Evolutionary conservation across 441 rosid genomes (phyloP), one percentile per base, ranked within the genome.

Genomic region (Erodium chrysanthum): DNA sequence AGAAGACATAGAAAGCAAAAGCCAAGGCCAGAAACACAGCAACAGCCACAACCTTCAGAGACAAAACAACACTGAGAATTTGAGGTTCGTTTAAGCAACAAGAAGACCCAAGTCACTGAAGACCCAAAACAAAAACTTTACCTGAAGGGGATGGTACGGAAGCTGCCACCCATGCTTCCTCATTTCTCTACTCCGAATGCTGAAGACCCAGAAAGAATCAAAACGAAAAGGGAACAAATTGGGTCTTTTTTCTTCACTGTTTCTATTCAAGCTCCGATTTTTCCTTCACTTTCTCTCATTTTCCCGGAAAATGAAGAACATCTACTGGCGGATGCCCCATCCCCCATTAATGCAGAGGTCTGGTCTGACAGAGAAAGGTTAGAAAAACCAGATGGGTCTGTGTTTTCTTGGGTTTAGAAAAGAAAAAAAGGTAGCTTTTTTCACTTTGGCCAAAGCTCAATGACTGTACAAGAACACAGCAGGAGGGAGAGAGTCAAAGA

Each of bases 141-240:
- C 59, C 59, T 52, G 59, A 52, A 52, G 97, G 14, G 99, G 97
- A 68, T 94, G 99, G 58, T 91, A 88, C 46, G 99, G 99, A 73
- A 94, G 94, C 72, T 94, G 90, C 97, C 99, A 94, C 78, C 99
- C 99, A 79, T 94, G 86, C 78, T 89, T 94, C 86, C 97, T 91
- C 99, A 94, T 94, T 75, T 78, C 75, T 17, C 50, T 61, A 66
- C 72, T 69, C 59, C 61, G 73, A 83, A 83, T 76, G 82, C 75
- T 70, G 79, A 74, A 10, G 77, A 72, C 65, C 75, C 76, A 71
- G 75, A 71, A 71, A 73, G 20, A 73, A 54, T 69, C 75, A 6
- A 72, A 71, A 23, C 5, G 35, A 76, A 66, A 35, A 27, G 35
- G 0, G 59, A 65, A 52, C 59, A 15, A 54, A 52, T 71, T 69